These are phyloP conservation scores for Pichia ethanolica DNA, from an alignment of 805 yeast genomes.

Conservation along the genomic window DNA sequence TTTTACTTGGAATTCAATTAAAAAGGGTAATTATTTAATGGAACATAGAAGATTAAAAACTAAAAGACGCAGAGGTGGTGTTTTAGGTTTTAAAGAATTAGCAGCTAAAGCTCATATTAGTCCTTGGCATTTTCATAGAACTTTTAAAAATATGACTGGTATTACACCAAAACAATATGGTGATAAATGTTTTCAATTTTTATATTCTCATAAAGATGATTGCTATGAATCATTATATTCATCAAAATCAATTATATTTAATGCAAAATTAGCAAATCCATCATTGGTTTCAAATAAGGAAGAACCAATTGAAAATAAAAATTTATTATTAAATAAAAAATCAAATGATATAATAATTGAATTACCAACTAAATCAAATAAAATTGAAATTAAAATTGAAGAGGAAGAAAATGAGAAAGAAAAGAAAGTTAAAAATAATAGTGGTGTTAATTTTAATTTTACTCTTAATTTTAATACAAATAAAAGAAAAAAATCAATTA, in stretches of 20 bases:
- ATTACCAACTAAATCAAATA: no score
- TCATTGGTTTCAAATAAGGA: slow-evolving; percentile 10
- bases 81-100: slow-evolving; percentile 75
- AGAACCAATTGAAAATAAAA: not conserved
- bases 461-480: no score
- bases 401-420: no score
- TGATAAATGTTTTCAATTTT: slow-evolving; percentile 65
- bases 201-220: slow-evolving; percentile 28
- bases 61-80: slow-evolving; percentile 67
- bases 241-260: slow-evolving; percentile 22
- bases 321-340: no score
- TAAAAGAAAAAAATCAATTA: no score
- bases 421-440: no score
- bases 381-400: no score
- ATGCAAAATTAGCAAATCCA: slow-evolving; percentile 29
- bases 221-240: slow-evolving; percentile 11
- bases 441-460: no score
- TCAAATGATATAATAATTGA: no score
- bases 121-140: slow-evolving; percentile 93
- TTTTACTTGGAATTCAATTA: not conserved
- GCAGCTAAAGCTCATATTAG: slow-evolving; percentile 77
- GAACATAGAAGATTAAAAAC: slow-evolving; percentile 24
- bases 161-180: slow-evolving; percentile 86
- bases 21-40: slow-evolving; percentile 5
- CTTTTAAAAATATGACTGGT: slow-evolving; percentile 79